Conservation (phyloP, 176 grass and related monocot genomes). For the Zizania latifolia region DNA sequence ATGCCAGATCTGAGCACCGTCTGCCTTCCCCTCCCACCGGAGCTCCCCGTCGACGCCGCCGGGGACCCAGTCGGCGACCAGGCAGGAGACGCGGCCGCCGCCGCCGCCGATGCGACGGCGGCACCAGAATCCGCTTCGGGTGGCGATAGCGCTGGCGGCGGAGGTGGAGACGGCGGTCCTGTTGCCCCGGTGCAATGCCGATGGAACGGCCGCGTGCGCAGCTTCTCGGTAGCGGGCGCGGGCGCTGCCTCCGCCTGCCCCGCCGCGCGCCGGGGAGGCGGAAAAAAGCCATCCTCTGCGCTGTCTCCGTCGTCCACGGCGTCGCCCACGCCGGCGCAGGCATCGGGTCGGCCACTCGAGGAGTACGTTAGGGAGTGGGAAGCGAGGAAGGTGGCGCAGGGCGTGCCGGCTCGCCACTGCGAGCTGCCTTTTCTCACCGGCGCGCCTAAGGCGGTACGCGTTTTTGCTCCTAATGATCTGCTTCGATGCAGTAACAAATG, state of each 20-base stretch:
- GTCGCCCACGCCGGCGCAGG: not conserved
- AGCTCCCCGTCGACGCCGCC: not conserved
- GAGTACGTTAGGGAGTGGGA: conserved; percentile 44
- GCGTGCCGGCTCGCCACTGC: conserved; percentile 31
- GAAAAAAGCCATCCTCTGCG: not conserved
- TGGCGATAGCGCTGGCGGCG: not conserved
- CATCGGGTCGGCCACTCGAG: not conserved
- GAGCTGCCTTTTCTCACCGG: conserved; percentile 58
- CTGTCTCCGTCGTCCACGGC: not conserved
- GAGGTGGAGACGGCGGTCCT: not conserved
- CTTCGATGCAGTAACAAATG: not conserved
- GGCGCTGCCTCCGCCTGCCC: not conserved
- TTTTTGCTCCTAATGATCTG: conserved; percentile 1
- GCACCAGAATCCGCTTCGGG: not conserved
- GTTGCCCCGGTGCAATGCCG: conserved; percentile 19
- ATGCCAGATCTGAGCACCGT: conserved; percentile 53
- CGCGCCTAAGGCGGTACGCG: conserved; percentile 43
- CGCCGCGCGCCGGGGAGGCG: not conserved
- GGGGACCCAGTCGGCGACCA: not conserved
- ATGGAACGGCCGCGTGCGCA: conserved; percentile 22
- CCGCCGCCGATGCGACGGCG: not conserved
- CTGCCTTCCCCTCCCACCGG: conserved; percentile 19
- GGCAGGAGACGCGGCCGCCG: not conserved
- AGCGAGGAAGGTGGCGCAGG: conserved; percentile 47
- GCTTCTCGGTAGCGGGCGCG: not conserved